Percentiles rank a stretch among this genome's conserved stretches.
Conservation (phyloP, 805 yeast species). For the Grigorovia humatica region DNA sequence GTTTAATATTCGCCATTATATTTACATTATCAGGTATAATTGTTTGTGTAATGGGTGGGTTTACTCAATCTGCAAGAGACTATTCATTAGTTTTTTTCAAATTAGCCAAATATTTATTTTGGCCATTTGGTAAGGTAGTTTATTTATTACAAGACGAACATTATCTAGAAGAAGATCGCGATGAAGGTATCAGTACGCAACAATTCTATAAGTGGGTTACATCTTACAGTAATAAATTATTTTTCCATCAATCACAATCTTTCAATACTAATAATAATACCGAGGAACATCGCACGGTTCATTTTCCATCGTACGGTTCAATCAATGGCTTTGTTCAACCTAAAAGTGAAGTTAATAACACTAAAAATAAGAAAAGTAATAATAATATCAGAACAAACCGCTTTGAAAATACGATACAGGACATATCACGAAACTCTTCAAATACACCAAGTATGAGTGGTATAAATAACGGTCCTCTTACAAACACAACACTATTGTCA, state of each 20-base stretch:
- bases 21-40: slow-evolving; percentile 34
- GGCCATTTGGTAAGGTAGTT: slow-evolving; percentile 88
- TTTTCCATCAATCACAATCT: slow-evolving; percentile 39
- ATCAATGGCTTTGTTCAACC: slow-evolving; percentile 2
- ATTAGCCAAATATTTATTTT: slow-evolving; percentile 60
- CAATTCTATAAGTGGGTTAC: slow-evolving; percentile 87
- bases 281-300: slow-evolving; percentile 4
- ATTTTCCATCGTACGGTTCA: slow-evolving; percentile 20
- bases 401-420: not conserved
- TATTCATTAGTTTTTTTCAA: slow-evolving; percentile 53
- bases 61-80: slow-evolving; percentile 39
- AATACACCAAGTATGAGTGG: slow-evolving; percentile 15
- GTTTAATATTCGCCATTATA: slow-evolving; percentile 45
- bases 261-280: slow-evolving; percentile 6
- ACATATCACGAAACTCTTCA: not conserved
- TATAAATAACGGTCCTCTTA: not conserved
- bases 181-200: slow-evolving; percentile 74
- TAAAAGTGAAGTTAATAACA: not conserved
- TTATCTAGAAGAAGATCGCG: slow-evolving; percentile 75
- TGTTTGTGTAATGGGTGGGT: slow-evolving; percentile 34
- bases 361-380: not conserved
- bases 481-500: not conserved
- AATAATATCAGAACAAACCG: not conserved
- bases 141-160: slow-evolving; percentile 67
- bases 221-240: slow-evolving; percentile 62